A percentile compares a stretch with the other conserved stretches of the same genome.
Evolutionary conservation across 208 protist genomes (phyloP).

Genomic region (Zelonia costaricensis): DNA sequence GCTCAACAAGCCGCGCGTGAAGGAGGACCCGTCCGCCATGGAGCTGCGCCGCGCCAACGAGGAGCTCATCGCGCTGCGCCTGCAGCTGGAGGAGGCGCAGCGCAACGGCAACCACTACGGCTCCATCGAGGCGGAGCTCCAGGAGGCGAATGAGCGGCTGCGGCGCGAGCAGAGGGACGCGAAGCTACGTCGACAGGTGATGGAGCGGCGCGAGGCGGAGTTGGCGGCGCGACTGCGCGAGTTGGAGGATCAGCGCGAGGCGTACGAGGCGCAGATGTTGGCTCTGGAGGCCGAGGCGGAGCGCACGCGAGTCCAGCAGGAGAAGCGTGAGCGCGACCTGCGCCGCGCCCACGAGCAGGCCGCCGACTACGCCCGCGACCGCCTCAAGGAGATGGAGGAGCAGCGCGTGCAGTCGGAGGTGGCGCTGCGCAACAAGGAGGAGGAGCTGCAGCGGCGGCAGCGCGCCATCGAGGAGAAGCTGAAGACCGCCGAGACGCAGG

Average conservation of each 20-base stretch:
- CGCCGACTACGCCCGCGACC: conserved; percentile 31
- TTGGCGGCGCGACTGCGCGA: conserved; percentile 46
- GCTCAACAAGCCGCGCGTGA: conserved; percentile 70
- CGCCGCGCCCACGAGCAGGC: conserved; percentile 32
- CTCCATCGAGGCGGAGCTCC: conserved; percentile 47
- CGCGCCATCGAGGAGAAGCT: conserved; percentile 54
- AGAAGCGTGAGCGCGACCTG: conserved; percentile 52
- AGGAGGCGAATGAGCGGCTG: conserved; percentile 48
- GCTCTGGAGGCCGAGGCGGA: conserved; percentile 67
- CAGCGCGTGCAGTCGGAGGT: conserved; percentile 46
- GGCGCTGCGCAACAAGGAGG: conserved; percentile 47
- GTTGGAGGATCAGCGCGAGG: conserved; percentile 59
- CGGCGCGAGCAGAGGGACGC: conserved; percentile 56
- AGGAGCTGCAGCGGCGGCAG: conserved; percentile 42
- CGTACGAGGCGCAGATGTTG: conserved; percentile 68
- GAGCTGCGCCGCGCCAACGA: conserved; percentile 74
- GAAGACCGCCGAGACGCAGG: conserved; percentile 36
- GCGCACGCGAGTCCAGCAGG: conserved; percentile 38
- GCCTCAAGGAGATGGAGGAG: conserved; percentile 52
- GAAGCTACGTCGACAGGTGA: conserved; percentile 32
- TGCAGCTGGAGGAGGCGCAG: conserved; percentile 52
- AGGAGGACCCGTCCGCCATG: conserved; percentile 76
- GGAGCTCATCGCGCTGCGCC: conserved; percentile 54
- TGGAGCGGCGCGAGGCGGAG: conserved; percentile 64
- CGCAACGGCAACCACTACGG: conserved; percentile 35